phyloP scores from a whole-genome alignment of 805 yeast genomes.

The Saccharomycopsis fibuligera region DNA sequence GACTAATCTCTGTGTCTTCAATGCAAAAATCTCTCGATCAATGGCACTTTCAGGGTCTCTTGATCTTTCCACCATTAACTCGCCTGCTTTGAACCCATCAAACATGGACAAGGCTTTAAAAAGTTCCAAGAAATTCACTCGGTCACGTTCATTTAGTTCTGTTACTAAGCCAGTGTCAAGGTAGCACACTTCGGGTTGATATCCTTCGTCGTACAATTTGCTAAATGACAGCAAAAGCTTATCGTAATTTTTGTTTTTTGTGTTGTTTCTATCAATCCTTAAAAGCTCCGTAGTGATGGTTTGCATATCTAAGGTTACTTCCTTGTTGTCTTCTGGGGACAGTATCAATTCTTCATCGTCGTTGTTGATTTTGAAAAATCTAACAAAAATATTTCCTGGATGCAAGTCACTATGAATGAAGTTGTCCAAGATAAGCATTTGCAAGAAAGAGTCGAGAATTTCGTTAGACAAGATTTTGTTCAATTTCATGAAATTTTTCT shows the following conservation, averaged over 20 bases:
- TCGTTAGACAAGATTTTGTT: conserved; percentile 71
- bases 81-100: conserved; percentile 93
- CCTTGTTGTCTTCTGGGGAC: conserved; percentile 22
- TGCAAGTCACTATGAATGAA: conserved; percentile 96
- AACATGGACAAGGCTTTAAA: conserved; percentile 85
- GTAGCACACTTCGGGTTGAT: conserved; percentile 80
- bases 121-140: conserved; percentile 81
- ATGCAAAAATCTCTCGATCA: conserved; percentile 76
- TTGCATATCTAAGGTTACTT: conserved; percentile 30
- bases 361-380: conserved; percentile 48
- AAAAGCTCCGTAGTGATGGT: conserved; percentile 36
- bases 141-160: conserved; percentile 68
- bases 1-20: conserved; percentile 80
- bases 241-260: conserved; percentile 19
- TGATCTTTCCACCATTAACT: conserved; percentile 90
- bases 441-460: conserved; percentile 83
- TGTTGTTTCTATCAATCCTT: conserved; percentile 21
- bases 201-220: conserved; percentile 47
- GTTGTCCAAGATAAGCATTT: conserved; percentile 89
- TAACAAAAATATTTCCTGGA: conserved; percentile 88
- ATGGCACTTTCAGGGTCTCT: conserved; percentile 90
- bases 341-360: conserved; percentile 1
- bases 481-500: conserved; percentile 29
- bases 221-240: conserved; percentile 44
- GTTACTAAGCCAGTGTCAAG: conserved; percentile 93